phyloP scores from a whole-genome alignment of 2,329 filamentous ascomycete species.

The Colletotrichum sp. region DNA sequence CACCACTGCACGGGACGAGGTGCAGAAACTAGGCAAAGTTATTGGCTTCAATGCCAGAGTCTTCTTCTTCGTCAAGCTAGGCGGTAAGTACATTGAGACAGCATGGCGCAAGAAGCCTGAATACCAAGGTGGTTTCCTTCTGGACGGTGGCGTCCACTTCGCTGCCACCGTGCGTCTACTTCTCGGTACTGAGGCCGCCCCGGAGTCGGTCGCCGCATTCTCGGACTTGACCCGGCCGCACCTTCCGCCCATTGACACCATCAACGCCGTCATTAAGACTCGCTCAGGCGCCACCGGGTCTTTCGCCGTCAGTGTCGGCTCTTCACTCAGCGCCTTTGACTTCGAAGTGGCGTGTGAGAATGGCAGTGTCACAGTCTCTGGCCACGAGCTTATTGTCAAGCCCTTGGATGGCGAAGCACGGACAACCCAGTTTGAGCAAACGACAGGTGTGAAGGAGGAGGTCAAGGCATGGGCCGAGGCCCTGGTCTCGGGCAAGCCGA shows the following conservation, averaged over 20 bases:
- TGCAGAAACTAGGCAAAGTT: slow-evolving; percentile 55
- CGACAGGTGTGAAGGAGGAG: slow-evolving; percentile 62
- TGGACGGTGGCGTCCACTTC: slow-evolving; percentile 79
- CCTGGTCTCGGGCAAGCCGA: slow-evolving; percentile 49
- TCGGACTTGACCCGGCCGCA: slow-evolving; percentile 50
- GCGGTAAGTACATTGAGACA: slow-evolving; percentile 21
- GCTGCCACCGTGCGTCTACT: slow-evolving; percentile 67
- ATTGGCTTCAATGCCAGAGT: slow-evolving; percentile 44
- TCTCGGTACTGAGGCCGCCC: slow-evolving; percentile 45
- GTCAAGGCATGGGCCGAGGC: slow-evolving; percentile 65
- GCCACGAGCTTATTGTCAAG: slow-evolving; percentile 48
- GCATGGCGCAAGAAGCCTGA: slow-evolving; percentile 70
- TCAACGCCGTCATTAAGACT: slow-evolving; percentile 63
- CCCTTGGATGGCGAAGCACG: slow-evolving; percentile 36
- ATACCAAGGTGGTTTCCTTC: slow-evolving; percentile 77
- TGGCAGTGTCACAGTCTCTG: slow-evolving; percentile 55
- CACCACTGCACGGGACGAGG: slow-evolving; percentile 44
- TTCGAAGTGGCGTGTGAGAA: slow-evolving; percentile 63
- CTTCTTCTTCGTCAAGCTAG: slow-evolving; percentile 43
- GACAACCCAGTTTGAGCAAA: slow-evolving; percentile 48
- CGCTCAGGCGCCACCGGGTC: slow-evolving; percentile 60
- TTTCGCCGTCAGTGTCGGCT: slow-evolving; percentile 63
- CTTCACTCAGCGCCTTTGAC: slow-evolving; percentile 56
- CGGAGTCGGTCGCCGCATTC: slow-evolving; percentile 57
- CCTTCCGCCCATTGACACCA: slow-evolving; percentile 70